A percentile compares a stretch with the other conserved stretches of the same genome.
Conservation (phyloP, 2,329 filamentous ascomycete species). For the Taxawa tesnikishii region DNA sequence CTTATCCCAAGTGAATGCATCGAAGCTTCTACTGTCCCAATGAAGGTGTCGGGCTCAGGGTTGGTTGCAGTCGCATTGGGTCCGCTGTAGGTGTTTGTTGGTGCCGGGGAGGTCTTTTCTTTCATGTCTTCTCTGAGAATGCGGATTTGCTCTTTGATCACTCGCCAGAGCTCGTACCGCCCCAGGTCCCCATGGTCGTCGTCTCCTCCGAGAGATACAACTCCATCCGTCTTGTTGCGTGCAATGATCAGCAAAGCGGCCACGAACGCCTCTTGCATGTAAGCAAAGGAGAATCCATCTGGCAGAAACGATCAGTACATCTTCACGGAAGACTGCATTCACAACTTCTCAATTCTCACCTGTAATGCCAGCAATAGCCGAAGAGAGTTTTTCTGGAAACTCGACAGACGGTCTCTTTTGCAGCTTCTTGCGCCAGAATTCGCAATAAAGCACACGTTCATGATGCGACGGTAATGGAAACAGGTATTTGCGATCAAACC, state of each 20-base stretch:
- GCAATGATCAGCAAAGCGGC: constrained; percentile 50
- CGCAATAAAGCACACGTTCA: constrained; percentile 47
- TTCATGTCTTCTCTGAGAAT: constrained; percentile 49
- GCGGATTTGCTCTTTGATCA: constrained; percentile 52
- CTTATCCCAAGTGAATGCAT: no score
- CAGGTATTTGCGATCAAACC: constrained; percentile 56
- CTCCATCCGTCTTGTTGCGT: constrained; percentile 18
- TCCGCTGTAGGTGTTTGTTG: background rate
- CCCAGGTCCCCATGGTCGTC: constrained; percentile 32
- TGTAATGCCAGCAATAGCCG: constrained; percentile 49
- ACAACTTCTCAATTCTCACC: no score
- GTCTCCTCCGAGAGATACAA: constrained; percentile 11
- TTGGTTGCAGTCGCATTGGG: background rate
- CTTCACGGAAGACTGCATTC: no score
- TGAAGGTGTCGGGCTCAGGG: no score
- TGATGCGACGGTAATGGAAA: constrained; percentile 43
- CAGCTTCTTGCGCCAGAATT: constrained; percentile 51
- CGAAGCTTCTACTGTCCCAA: no score
- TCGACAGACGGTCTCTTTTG: constrained; percentile 44
- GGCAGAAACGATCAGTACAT: no score
- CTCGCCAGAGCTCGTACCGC: constrained; percentile 44
- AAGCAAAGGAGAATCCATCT: constrained; percentile 55
- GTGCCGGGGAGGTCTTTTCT: no score
- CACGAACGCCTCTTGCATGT: constrained; percentile 58
- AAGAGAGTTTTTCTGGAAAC: constrained; percentile 47